Percentiles rank a stretch among this genome's conserved stretches.
These are phyloP conservation scores for Akanthomyces lecanii DNA, from an alignment of 2,329 filamentous ascomycete species.

Conservation along the genomic window DNA sequence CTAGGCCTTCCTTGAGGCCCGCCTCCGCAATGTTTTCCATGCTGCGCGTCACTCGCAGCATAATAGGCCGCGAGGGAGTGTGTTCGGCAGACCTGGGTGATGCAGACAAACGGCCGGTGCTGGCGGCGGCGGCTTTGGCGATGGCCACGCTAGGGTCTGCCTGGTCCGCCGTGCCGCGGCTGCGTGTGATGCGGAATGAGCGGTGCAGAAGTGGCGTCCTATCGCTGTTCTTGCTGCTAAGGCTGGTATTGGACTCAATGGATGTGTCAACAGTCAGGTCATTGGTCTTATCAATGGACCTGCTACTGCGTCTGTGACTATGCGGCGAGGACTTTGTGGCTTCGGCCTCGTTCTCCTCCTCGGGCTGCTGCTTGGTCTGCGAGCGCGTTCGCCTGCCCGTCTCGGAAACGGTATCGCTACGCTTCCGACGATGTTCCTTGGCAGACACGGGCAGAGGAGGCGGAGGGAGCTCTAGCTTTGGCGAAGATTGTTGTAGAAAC, in stretches of 20 bases:
- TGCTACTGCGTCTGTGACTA: slow-evolving; percentile 9
- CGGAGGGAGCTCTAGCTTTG: slow-evolving; percentile 13
- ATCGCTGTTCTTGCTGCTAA: slow-evolving; percentile 1
- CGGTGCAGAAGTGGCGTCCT: slow-evolving; percentile 13
- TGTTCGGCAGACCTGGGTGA: background rate
- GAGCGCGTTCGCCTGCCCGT: slow-evolving; percentile 13
- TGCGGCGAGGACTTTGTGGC: background rate
- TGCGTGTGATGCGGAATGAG: slow-evolving; percentile 24
- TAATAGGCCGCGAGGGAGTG: slow-evolving; percentile 16
- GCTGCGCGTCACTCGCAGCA: slow-evolving; percentile 28
- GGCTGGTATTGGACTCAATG: slow-evolving; percentile 2
- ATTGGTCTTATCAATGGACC: slow-evolving; percentile 3
- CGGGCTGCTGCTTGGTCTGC: slow-evolving; percentile 1
- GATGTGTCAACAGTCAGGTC: background rate
- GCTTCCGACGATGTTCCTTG: slow-evolving; percentile 9
- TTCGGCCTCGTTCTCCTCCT: slow-evolving; percentile 32
- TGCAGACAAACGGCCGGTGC: background rate
- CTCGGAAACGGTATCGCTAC: slow-evolving; percentile 11
- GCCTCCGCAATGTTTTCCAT: slow-evolving; percentile 17
- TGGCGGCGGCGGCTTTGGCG: slow-evolving; percentile 19
- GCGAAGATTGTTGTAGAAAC: slow-evolving; percentile 25
- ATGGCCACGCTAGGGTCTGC: slow-evolving; percentile 26
- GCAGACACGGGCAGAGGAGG: background rate
- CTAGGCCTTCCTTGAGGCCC: slow-evolving; percentile 2
- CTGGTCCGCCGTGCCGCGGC: slow-evolving; percentile 24